phyloP scores from a whole-genome alignment of 306 rosid genomes.

The Sophora flavescens region DNA sequence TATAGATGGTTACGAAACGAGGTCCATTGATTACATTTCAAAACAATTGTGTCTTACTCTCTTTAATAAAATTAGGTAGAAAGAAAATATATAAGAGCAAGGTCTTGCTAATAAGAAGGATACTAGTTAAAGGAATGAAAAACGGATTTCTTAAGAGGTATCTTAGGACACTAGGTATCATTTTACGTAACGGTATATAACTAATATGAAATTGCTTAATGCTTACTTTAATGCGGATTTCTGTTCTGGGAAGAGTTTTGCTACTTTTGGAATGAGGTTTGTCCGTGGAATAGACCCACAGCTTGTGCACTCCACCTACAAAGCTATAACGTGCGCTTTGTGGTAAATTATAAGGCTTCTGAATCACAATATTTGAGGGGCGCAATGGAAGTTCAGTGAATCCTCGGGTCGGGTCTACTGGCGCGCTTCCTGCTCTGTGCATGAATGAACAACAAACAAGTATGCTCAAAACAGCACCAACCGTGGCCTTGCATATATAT shows the following conservation, averaged over 20 bases:
- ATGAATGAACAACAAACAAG: slow-evolving; percentile 8
- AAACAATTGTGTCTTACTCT: no score
- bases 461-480: neutral
- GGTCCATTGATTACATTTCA: no score
- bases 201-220: neutral
- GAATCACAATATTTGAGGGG: slow-evolving; percentile 7
- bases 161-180: no score
- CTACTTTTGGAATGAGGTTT: slow-evolving; percentile 37
- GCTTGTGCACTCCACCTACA: slow-evolving; percentile 40
- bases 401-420: slow-evolving; percentile 30
- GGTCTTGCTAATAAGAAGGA: no score
- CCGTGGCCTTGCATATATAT: neutral
- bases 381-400: slow-evolving; percentile 37
- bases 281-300: slow-evolving; percentile 51
- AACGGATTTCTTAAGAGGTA: no score
- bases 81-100: no score
- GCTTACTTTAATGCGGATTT: slow-evolving; percentile 30
- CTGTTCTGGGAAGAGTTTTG: slow-evolving; percentile 33
- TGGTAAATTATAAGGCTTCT: slow-evolving; percentile 43
- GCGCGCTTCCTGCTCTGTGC: neutral
- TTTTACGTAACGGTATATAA: no score
- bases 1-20: no score
- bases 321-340: slow-evolving; percentile 40
- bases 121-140: no score
- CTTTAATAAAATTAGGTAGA: no score